Base-by-base conservation (phyloP, 495 filamentous ascomycete species). In the Geoglossum glabrum region DNA sequence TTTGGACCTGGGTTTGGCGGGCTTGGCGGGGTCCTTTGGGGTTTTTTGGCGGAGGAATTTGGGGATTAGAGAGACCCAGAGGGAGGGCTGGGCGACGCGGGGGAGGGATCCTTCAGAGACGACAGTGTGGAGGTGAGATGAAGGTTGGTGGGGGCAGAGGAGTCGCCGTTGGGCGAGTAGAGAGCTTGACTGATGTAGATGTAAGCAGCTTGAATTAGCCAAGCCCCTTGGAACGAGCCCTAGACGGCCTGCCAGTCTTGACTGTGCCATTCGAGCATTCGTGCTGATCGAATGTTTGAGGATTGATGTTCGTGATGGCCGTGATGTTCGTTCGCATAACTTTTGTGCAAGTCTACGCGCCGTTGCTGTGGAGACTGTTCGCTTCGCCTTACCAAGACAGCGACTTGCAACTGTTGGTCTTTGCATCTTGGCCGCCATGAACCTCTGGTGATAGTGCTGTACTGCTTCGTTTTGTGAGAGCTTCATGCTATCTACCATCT, bases 31-130 rank as follows among this genome's bases (percentile, higher is more conserved):
- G 54, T 34, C 36, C 28, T 19, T 21, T 4, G 31, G 31, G 31
- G 31, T 15, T 46, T 46, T 49, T 55, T 15, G 54, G 23, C 72
- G 70, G 30, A 78, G 57, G 57, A 73, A 71, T 52, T 67, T 71
- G 1, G 75, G 79, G 58, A 92, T 73, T 59, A 92, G 67, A 3
- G 76, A 77, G 45, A 71, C 72, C 87, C 87, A 93, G 68, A 89
- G 75, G 2, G 80, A 79, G 7, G 76, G 65, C 59, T 86, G 78
- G 21, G 74, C 72, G 60, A 89, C 70, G 59, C 75, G 79, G 30
- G 81, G 82, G 25, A 79, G 65, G 58, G 60, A 60, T 38, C n/a
- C n/a, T n/a, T 34, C 59, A 34, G 54, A 56, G 4, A 17, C 34
- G 23, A 25, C 34, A 19, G 26, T 6, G 54, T 38, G 31, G 25